These are phyloP conservation scores for Neurospora sp. DNA, from an alignment of 495 filamentous ascomycete genomes.

Conservation along the genomic window DNA sequence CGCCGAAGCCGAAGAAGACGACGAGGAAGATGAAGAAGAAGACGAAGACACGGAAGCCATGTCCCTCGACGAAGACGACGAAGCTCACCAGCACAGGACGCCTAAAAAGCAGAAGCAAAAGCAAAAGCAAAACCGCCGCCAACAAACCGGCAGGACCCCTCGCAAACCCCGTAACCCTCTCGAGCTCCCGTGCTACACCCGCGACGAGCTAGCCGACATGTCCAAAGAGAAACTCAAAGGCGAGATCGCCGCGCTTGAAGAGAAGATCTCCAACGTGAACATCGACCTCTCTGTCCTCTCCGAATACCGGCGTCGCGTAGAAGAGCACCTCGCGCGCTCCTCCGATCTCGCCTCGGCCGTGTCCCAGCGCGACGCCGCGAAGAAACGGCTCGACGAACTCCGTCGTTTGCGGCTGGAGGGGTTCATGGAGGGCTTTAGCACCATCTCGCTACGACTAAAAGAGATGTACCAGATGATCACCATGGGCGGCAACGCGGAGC, in stretches of 20 bases:
- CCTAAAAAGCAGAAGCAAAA: neutral
- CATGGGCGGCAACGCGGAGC: constrained; percentile 96
- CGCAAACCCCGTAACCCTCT: constrained; percentile 21
- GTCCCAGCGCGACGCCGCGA: constrained; percentile 67
- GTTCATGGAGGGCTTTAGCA: constrained; percentile 96
- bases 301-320: constrained; percentile 83
- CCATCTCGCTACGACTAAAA: constrained; percentile 90
- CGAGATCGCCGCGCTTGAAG: constrained; percentile 82
- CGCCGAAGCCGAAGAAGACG: constrained; percentile 9
- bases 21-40: constrained; percentile 3
- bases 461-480: constrained; percentile 99
- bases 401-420: constrained; percentile 82
- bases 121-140: neutral
- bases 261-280: constrained; percentile 80
- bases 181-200: constrained; percentile 69
- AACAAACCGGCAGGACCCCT: neutral
- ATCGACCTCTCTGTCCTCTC: constrained; percentile 86
- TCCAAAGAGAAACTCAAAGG: constrained; percentile 77
- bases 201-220: constrained; percentile 89
- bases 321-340: constrained; percentile 74
- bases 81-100: neutral
- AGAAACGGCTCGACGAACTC: constrained; percentile 82
- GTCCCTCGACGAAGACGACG: neutral
- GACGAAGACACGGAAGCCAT: neutral
- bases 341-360: constrained; percentile 71